phyloP scores from a whole-genome alignment of 2,329 filamentous ascomycete genomes.

The Aspergillus proliferans region DNA sequence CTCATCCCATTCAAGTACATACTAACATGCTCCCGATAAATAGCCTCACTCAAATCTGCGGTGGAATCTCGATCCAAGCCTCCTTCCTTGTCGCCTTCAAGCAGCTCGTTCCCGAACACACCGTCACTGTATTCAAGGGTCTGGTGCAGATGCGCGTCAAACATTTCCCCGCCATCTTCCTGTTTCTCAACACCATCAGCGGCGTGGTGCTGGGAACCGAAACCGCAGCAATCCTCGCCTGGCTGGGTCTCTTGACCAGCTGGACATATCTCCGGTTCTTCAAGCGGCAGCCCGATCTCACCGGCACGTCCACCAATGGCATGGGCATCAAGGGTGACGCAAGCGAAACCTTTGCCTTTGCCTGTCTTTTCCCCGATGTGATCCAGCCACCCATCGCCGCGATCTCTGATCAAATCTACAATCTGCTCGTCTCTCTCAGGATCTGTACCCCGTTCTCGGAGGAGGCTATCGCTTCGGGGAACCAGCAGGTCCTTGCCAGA shows the following conservation, averaged over 20 bases:
- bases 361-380: slow-evolving; percentile 86
- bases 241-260: slow-evolving; percentile 76
- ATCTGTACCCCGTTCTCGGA: slow-evolving; percentile 81
- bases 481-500: slow-evolving; percentile 62
- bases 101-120: slow-evolving; percentile 94
- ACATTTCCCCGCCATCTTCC: slow-evolving; percentile 71
- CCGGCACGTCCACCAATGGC: slow-evolving; percentile 49
- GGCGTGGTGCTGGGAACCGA: slow-evolving; percentile 61
- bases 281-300: slow-evolving; percentile 57
- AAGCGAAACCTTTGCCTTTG: slow-evolving; percentile 92
- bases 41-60: slow-evolving; percentile 75
- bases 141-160: slow-evolving; percentile 83
- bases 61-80: slow-evolving; percentile 82
- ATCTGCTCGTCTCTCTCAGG: slow-evolving; percentile 64
- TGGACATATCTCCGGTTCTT: slow-evolving; percentile 98
- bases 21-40: slow-evolving; percentile 18
- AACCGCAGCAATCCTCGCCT: slow-evolving; percentile 70
- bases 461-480: slow-evolving; percentile 68
- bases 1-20: neutral
- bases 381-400: slow-evolving; percentile 70
- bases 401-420: slow-evolving; percentile 69
- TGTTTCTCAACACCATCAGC: slow-evolving; percentile 62
- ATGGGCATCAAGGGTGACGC: slow-evolving; percentile 73
- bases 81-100: slow-evolving; percentile 95
- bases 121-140: slow-evolving; percentile 85